Base-by-base conservation (phyloP, 768 basidiomycete species). In the Lyophyllum semitale region DNA sequence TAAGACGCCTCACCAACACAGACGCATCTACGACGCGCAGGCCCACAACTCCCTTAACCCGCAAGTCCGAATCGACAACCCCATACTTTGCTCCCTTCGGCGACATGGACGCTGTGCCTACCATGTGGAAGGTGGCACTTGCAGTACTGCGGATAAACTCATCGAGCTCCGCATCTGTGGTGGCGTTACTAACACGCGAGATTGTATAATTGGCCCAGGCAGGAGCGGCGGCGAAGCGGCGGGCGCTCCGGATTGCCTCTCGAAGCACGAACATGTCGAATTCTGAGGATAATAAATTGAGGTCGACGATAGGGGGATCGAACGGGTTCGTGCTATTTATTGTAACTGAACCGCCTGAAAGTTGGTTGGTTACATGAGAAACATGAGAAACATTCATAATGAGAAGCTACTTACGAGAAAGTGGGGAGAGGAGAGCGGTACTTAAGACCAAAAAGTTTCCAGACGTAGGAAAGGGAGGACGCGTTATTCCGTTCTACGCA, bases 1-100 rank as follows among this genome's bases (percentile, higher is more conserved):
- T 12, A 12, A 30, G 12, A 5, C 6, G 15, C 40, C 56, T 33
- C 29, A 57, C 56, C 33, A 57, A 29, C 38, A 57, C 25, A 12
- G 56, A 30, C 5, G 30, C 30, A 41, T 57, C 56, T 8, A 57
- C 51, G 27, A 57, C 49, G n/a, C 56, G 40, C n/a, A 57, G 23
- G 7, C 56, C 51, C 17, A 6, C 12, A 15, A 53, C 50, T 4
- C 43, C 43, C 20, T 57, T 57, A 9, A 57, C 44, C 23, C 41
- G 26, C 33, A 57, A 30, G 23, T 57, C 30, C 9, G 50, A 43
- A 48, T 57, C 45, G 18, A 57, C 51, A 15, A 57, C 55, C 6
- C 55, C 55, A 27, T 46, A 33, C 15, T n/a, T 30, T 8, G 55
- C 32, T 4, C 48, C 48, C 32, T 51, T 30, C 12, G 50, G 23